Evolutionary conservation across 805 yeast species (phyloP).

Genomic region (Kluyveromyces wickerhamii): DNA sequence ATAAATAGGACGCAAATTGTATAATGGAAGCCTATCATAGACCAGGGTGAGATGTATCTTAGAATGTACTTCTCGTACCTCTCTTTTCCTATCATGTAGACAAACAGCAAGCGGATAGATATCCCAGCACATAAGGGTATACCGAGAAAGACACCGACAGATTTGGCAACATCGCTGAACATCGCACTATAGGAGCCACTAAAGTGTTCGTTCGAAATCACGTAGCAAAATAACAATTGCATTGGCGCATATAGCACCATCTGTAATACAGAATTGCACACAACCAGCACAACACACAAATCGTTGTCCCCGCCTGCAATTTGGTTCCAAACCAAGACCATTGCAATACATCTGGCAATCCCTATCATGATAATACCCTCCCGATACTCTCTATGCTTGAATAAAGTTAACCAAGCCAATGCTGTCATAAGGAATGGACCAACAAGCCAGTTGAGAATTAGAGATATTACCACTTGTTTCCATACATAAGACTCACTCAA

Average conservation of each 20-base stretch:
- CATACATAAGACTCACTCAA: slow-evolving; percentile 17
- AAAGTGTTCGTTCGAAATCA: slow-evolving; percentile 27
- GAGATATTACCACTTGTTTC: slow-evolving; percentile 32
- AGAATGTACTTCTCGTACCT: slow-evolving; percentile 31
- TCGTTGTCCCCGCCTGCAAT: slow-evolving; percentile 45
- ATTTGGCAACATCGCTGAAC: slow-evolving; percentile 37
- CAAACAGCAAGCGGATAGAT: slow-evolving; percentile 30
- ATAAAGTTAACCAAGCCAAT: slow-evolving; percentile 44
- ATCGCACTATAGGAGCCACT: slow-evolving; percentile 13
- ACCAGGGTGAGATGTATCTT: slow-evolving; percentile 40
- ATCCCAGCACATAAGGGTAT: slow-evolving; percentile 43
- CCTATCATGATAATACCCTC: slow-evolving; percentile 54
- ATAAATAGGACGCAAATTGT: slow-evolving; percentile 46
- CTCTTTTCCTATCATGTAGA: slow-evolving; percentile 25
- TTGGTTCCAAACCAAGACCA: slow-evolving; percentile 54
- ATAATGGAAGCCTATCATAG: slow-evolving; percentile 44
- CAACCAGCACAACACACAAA: slow-evolving; percentile 45
- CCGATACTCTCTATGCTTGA: slow-evolving; percentile 41
- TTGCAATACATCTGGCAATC: slow-evolving; percentile 52
- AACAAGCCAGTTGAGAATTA: slow-evolving; percentile 46
- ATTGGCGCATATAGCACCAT: slow-evolving; percentile 46
- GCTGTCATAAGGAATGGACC: slow-evolving; percentile 52
- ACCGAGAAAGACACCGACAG: slow-evolving; percentile 48
- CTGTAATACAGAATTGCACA: slow-evolving; percentile 44
- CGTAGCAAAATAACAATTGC: slow-evolving; percentile 40